Evolutionary conservation across 2,329 filamentous ascomycete species (phyloP), one percentile per base, ranked within the genome.

Genomic region (Colletotrichum sp.): DNA sequence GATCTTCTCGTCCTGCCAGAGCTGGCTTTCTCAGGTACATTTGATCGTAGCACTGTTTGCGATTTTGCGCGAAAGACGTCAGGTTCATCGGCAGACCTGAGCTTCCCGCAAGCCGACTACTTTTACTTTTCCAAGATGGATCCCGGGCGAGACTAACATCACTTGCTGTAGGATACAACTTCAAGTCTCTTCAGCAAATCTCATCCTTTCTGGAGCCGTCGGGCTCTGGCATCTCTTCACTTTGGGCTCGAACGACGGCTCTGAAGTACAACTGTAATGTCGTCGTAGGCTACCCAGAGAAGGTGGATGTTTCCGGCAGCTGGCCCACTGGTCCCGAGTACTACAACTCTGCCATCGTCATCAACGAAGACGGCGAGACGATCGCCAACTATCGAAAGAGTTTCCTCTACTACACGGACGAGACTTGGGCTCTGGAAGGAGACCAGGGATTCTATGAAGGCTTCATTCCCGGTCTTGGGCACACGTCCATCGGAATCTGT

Each of bases 1-100:
- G 93, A 95, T 81, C 88, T 96, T 34, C 86, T 97, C 0, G 91
- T 96, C 0, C 85, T 96, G 0, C 94, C 95, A 0, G 95, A 96
- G 81, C 85, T 96, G 82, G 93, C 95, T 2, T 95, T 96, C 24
- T 24, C 24, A 24, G 24, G 24, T 24, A n/a, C n/a, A n/a, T n/a
- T n/a, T n/a, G n/a, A n/a, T n/a, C n/a, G n/a, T n/a, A n/a, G n/a
- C n/a, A n/a, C n/a, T n/a, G n/a, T n/a, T n/a, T n/a, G n/a, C n/a
- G n/a, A n/a, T n/a, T n/a, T n/a, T n/a, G n/a, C n/a, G n/a, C n/a
- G n/a, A n/a, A n/a, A n/a, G n/a, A n/a, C n/a, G n/a, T n/a, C n/a
- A n/a, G n/a, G n/a, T n/a, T n/a, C n/a, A n/a, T n/a, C n/a, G n/a
- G n/a, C n/a, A n/a, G n/a, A n/a, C n/a, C n/a, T n/a, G n/a, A n/a